Evolutionary conservation across 176 grass and related monocot genomes (phyloP).

Genomic region (Zea mays): Zm-B73-REFERENCE-NAM-5.0 NC_050104.1:158647501-158648000

Average conservation of each 20-base stretch:
- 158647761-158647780: not conserved
- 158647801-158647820: too few relatives aligned
- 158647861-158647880: too few relatives aligned
- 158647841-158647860: too few relatives aligned
- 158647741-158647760: not conserved
- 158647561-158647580: too few relatives aligned
- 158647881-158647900: too few relatives aligned
- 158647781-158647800: not conserved
- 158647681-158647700: not conserved
- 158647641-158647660: not conserved
- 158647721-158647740: not conserved
- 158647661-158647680: not conserved
- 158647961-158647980: not conserved
- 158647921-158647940: not conserved
- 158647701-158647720: not conserved
- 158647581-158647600: not conserved
- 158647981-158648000: not conserved
- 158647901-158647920: not conserved
- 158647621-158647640: not conserved
- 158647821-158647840: too few relatives aligned
- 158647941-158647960: not conserved
- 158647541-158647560: not conserved
- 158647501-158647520: not conserved
- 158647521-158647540: not conserved
- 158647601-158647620: not conserved